phyloP scores from a whole-genome alignment of 176 grass and related monocot species.

The Musa schizocarpa region DNA sequence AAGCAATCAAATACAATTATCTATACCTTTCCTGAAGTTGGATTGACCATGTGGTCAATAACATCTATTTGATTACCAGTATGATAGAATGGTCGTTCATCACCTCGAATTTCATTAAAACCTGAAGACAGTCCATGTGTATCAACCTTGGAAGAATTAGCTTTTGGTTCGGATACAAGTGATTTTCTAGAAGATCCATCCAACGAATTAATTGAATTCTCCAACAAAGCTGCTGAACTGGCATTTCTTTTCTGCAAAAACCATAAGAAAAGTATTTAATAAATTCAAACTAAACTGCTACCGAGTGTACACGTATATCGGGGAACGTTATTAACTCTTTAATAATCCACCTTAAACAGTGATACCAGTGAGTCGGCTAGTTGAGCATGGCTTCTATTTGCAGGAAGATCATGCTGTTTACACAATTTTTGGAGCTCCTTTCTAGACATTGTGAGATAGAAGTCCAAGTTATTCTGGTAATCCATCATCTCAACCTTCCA shows the following conservation, averaged over 20 bases:
- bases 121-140: conserved; percentile 28
- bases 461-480: conserved; percentile 41
- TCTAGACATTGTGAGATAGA: conserved; percentile 45
- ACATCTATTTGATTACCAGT: conserved; percentile 30
- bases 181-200: conserved; percentile 24
- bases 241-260: conserved; percentile 23
- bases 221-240: conserved; percentile 27
- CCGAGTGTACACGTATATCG: neutral
- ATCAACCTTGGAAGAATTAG: conserved; percentile 25
- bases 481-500: conserved; percentile 28
- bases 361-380: conserved; percentile 49
- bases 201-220: conserved; percentile 20
- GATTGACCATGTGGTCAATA: conserved; percentile 13
- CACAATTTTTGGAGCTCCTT: conserved; percentile 71
- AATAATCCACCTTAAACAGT: conserved; percentile 40
- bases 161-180: conserved; percentile 14
- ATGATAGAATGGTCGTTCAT: conserved; percentile 21
- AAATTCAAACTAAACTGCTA: neutral
- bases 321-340: neutral
- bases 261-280: neutral
- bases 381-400: conserved; percentile 55
- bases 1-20: neutral
- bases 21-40: conserved; percentile 40
- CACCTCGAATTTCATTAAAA: conserved; percentile 24
- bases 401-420: conserved; percentile 58